Conservation (phyloP, 2,329 filamentous ascomycete genomes). For the Penicillium hesseltinei region DNA sequence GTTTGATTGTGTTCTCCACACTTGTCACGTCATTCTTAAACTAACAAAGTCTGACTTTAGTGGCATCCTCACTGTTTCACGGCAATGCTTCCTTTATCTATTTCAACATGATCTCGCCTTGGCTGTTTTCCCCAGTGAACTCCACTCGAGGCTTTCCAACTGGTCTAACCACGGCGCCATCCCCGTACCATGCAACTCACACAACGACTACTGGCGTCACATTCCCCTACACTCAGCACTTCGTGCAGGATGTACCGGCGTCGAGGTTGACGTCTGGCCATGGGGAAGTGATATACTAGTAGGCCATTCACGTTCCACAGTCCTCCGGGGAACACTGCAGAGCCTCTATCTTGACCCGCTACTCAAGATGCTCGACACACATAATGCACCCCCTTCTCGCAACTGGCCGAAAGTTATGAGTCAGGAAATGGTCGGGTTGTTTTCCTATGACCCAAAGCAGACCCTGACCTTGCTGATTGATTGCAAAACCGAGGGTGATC, state of each 20-base stretch:
- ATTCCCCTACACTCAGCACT: constrained; percentile 64
- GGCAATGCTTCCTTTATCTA: constrained; percentile 1
- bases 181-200: constrained; percentile 62
- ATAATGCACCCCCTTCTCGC: constrained; percentile 39
- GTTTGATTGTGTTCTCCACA: background rate
- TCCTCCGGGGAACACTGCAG: constrained; percentile 58
- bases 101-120: background rate
- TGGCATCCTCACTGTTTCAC: constrained; percentile 3
- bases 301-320: constrained; percentile 58
- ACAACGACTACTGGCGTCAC: constrained; percentile 69
- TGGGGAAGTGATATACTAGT: constrained; percentile 59
- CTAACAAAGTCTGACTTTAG: background rate
- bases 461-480: constrained; percentile 66
- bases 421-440: constrained; percentile 51
- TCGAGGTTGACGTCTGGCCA: constrained; percentile 70
- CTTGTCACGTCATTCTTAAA: too few species aligned
- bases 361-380: constrained; percentile 55
- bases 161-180: constrained; percentile 38
- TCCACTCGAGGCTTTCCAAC: background rate
- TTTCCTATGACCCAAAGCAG: constrained; percentile 52
- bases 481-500: constrained; percentile 59
- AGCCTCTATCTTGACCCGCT: constrained; percentile 66
- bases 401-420: background rate
- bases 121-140: background rate
- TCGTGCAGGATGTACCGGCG: constrained; percentile 57